Conservation (phyloP, 805 yeast species). For the Martiniozyma abietophila region DNA sequence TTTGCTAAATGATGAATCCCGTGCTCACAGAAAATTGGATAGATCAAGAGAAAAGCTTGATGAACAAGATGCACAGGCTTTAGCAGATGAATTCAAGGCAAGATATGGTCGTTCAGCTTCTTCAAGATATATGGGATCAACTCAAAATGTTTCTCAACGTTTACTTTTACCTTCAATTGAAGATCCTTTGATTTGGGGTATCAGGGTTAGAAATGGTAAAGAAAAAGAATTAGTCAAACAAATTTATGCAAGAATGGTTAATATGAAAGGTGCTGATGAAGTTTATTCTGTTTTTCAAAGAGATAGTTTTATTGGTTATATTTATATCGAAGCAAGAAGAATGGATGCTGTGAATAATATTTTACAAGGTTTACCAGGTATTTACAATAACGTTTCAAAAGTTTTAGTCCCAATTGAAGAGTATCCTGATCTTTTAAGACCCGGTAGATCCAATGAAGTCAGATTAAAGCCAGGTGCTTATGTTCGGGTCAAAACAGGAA, state of each 20-base stretch:
- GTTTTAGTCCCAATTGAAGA: constrained; percentile 91
- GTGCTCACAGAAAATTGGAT: constrained; percentile 87
- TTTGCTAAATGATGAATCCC: constrained; percentile 45
- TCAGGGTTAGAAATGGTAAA: constrained; percentile 85
- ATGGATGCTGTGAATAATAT: constrained; percentile 88
- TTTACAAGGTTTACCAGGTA: constrained; percentile 80
- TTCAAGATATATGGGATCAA: constrained; percentile 72
- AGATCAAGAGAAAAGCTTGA: constrained; percentile 71
- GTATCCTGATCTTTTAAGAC: constrained; percentile 86
- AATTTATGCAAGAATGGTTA: constrained; percentile 73
- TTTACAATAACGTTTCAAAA: constrained; percentile 50
- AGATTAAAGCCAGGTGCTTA: constrained; percentile 87
- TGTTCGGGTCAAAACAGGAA: constrained; percentile 84
- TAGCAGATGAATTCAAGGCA: constrained; percentile 87
- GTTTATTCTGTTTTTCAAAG: constrained; percentile 89
- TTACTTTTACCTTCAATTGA: constrained; percentile 89
- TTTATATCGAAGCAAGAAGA: constrained; percentile 89
- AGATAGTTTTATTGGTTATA: constrained; percentile 84
- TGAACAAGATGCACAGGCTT: constrained; percentile 89
- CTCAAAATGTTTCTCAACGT: constrained; percentile 86
- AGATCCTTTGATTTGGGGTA: constrained; percentile 94
- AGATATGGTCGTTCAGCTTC: constrained; percentile 83
- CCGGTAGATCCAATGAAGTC: constrained; percentile 78
- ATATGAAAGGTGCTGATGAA: constrained; percentile 70
- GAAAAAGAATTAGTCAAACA: constrained; percentile 87